phyloP scores from a whole-genome alignment of 495 filamentous ascomycete genomes.

The Tuber aestivum region DNA sequence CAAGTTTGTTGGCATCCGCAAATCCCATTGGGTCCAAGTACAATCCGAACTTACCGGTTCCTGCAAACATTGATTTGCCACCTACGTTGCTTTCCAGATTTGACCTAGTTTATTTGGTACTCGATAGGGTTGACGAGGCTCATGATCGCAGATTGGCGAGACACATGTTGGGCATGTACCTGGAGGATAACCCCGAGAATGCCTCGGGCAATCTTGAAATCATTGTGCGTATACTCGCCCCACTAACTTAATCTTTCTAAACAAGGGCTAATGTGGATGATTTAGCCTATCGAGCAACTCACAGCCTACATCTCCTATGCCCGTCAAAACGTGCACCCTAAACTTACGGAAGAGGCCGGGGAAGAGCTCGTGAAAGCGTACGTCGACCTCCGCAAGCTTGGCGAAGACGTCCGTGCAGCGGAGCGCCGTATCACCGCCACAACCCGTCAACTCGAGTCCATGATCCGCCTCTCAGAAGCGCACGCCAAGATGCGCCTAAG shows the following conservation, averaged over 20 bases:
- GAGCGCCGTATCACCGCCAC: conserved; percentile 97
- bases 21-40: conserved; percentile 98
- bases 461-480: conserved; percentile 95
- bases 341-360: conserved; percentile 67
- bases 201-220: conserved; percentile 51
- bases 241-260: not conserved
- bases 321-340: conserved; percentile 75
- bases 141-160: conserved; percentile 81
- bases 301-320: conserved; percentile 98
- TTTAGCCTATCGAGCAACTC: conserved; percentile 75
- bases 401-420: conserved; percentile 84
- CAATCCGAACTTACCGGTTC: conserved; percentile 89
- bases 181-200: conserved; percentile 85
- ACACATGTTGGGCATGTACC: conserved; percentile 93
- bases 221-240: conserved; percentile 5
- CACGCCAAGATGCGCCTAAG: conserved; percentile 96
- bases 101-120: conserved; percentile 91
- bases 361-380: conserved; percentile 78
- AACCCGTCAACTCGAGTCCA: conserved; percentile 88
- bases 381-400: conserved; percentile 91
- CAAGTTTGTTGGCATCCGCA: conserved; percentile 88
- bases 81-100: conserved; percentile 93
- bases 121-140: conserved; percentile 85
- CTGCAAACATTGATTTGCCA: conserved; percentile 95
- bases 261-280: conserved; percentile 44